Percentiles rank a stretch among this genome's conserved stretches.
Conservation (phyloP, 345 rosid genomes). For the Eucalyptus pauciflora region DNA sequence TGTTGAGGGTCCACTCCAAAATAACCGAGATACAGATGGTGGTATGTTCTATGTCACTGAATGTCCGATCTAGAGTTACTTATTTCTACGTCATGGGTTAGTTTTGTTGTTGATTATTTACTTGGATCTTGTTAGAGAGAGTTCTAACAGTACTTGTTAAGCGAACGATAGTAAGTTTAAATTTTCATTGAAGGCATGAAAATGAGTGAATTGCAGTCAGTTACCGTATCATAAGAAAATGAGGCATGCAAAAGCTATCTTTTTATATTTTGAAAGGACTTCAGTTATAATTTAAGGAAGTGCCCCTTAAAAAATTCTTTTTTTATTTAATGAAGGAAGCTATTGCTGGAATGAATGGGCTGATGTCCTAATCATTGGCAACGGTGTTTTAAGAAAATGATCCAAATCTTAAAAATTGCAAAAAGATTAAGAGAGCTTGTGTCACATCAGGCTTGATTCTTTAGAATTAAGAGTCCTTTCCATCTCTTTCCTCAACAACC, state of each 20-base stretch:
- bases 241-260: background rate
- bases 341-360: background rate
- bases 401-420: background rate
- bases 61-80: background rate
- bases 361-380: background rate
- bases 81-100: background rate
- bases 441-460: slow-evolving; percentile 1
- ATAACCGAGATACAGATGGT: background rate
- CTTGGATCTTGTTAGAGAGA: background rate
- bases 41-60: slow-evolving; percentile 14
- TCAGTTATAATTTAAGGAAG: background rate
- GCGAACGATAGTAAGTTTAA: background rate
- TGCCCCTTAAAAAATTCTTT: background rate
- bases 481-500: background rate
- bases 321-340: background rate
- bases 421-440: background rate
- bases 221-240: background rate
- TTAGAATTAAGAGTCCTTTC: background rate
- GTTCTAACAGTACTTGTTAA: background rate
- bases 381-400: background rate
- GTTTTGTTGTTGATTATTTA: background rate
- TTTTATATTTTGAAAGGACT: background rate
- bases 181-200: background rate
- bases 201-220: background rate
- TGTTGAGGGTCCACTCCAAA: slow-evolving; percentile 5